A percentile compares a stretch with the other conserved stretches of the same genome.
Evolutionary conservation across 1,284 basidiomycete genomes (phyloP).

Genomic region (Inonotus obliquus): DNA sequence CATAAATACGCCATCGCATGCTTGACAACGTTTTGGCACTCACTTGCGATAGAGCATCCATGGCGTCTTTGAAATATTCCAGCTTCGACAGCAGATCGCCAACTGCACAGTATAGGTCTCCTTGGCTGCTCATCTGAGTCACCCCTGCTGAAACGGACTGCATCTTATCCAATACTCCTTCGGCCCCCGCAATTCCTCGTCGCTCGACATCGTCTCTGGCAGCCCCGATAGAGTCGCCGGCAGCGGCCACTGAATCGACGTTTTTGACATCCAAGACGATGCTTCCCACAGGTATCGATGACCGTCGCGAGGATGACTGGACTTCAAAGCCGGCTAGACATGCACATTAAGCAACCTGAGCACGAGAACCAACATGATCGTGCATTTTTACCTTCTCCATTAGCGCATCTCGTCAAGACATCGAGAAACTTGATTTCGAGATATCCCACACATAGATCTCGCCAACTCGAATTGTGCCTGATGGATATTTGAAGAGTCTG

Average conservation of each 20-base stretch:
- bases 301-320: too few species aligned
- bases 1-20: too few species aligned
- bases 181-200: too few species aligned
- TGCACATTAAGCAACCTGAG: not conserved
- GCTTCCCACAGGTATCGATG: too few species aligned
- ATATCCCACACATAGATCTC: not conserved
- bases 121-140: not conserved
- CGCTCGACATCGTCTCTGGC: too few species aligned
- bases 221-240: too few species aligned
- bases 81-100: not conserved
- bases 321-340: too few species aligned
- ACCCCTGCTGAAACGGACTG: too few species aligned
- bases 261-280: too few species aligned
- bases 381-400: not conserved
- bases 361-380: not conserved
- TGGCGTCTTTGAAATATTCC: not conserved
- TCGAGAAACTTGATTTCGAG: not conserved
- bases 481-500: not conserved
- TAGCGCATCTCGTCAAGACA: not conserved
- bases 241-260: too few species aligned
- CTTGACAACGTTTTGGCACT: not conserved
- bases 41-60: slow-evolving; percentile 1
- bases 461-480: not conserved
- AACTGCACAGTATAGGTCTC: not conserved
- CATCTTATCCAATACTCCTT: too few species aligned